phyloP scores from a whole-genome alignment of 176 grass and related monocot species.

The Aegilops sharonensis region DNA sequence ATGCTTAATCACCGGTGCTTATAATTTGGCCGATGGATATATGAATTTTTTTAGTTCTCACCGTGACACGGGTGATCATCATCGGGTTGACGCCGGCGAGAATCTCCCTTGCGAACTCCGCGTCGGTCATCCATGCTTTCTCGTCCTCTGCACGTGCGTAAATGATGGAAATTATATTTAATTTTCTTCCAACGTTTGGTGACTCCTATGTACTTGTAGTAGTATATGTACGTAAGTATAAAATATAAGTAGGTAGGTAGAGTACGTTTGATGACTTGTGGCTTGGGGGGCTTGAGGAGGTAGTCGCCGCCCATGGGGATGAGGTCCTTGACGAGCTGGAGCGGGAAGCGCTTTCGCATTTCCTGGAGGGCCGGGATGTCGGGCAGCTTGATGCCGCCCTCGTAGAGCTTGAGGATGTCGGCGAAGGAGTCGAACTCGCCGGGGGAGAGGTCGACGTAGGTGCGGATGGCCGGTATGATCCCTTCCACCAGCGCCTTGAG shows the following conservation, averaged over 20 bases:
- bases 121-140: slow-evolving; percentile 5
- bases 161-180: neutral
- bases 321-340: neutral
- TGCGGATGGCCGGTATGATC: neutral
- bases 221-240: too few species aligned
- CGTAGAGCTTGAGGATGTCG: neutral
- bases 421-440: neutral
- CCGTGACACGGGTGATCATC: neutral
- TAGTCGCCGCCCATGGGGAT: neutral
- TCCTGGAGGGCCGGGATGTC: neutral
- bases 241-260: neutral
- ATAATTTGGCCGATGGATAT: neutral
- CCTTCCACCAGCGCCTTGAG: neutral
- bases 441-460: neutral
- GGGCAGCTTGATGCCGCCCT: slow-evolving; percentile 8
- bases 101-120: neutral
- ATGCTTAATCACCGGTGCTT: neutral
- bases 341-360: neutral
- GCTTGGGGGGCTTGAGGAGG: neutral
- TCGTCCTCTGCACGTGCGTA: neutral
- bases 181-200: too few species aligned
- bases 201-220: too few species aligned
- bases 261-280: neutral
- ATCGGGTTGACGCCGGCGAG: slow-evolving; percentile 7
- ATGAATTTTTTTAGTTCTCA: neutral